phyloP scores from a whole-genome alignment of 2,329 filamentous ascomycete species.

The Talaromyces marneffei region DNA sequence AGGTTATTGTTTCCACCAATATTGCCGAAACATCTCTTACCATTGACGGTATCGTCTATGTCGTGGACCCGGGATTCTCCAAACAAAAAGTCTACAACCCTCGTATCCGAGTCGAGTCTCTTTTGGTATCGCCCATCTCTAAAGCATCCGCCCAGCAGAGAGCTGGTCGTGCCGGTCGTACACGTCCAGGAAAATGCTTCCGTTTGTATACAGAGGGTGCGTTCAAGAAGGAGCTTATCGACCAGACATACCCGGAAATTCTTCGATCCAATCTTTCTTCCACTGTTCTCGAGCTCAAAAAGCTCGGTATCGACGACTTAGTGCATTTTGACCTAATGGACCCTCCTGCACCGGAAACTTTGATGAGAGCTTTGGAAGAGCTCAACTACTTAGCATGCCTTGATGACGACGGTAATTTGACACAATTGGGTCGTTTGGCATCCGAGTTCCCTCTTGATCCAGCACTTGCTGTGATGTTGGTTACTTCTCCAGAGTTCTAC shows the following conservation, averaged over 20 bases:
- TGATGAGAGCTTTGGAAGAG: constrained; percentile 96
- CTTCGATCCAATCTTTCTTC: constrained; percentile 89
- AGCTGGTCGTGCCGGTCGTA: constrained; percentile 98
- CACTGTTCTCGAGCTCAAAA: constrained; percentile 94
- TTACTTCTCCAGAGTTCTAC: constrained; percentile 94
- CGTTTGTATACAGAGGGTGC: constrained; percentile 89
- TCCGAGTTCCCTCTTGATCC: constrained; percentile 96
- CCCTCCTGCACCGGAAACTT: constrained; percentile 91
- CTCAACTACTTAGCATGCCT: constrained; percentile 95
- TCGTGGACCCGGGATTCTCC: constrained; percentile 98
- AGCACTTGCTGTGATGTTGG: constrained; percentile 92
- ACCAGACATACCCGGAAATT: constrained; percentile 95
- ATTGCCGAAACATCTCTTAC: constrained; percentile 97
- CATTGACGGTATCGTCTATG: constrained; percentile 97
- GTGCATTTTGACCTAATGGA: constrained; percentile 99
- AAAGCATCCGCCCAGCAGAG: constrained; percentile 96
- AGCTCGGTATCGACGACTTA: constrained; percentile 88
- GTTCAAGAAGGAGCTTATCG: constrained; percentile 96
- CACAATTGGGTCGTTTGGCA: constrained; percentile 73
- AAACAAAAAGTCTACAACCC: constrained; percentile 99
- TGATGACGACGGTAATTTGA: constrained; percentile 93
- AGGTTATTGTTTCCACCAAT: constrained; percentile 91
- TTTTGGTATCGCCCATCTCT: constrained; percentile 95
- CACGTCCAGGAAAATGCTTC: constrained; percentile 96
- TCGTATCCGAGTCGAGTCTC: constrained; percentile 88